Evolutionary conservation across 2,329 filamentous ascomycete genomes (phyloP).

Genomic region (Metarhizium brunneum): DNA sequence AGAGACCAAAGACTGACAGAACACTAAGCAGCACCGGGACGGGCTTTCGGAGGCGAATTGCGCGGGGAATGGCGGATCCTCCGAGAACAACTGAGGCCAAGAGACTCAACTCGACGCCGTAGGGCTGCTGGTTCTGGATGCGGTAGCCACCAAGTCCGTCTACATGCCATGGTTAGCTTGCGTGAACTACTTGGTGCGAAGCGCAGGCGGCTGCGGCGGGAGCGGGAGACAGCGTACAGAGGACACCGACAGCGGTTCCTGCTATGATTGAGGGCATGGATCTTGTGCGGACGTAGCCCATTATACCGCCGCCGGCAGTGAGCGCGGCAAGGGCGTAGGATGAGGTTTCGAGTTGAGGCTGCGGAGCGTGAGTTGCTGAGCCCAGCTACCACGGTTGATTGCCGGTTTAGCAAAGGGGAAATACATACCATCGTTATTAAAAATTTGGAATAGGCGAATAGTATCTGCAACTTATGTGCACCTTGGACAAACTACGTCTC

Average conservation of each 20-base stretch:
- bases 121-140: constrained; percentile 63
- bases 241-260: constrained; percentile 68
- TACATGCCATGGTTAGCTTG: constrained; percentile 15
- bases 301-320: constrained; percentile 78
- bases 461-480: background rate
- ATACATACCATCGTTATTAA: constrained; percentile 2
- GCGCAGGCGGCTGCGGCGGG: background rate
- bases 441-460: background rate
- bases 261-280: constrained; percentile 82
- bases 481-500: background rate
- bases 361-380: background rate
- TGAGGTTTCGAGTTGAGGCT: constrained; percentile 36
- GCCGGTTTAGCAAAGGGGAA: background rate
- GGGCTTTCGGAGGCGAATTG: constrained; percentile 74
- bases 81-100: constrained; percentile 79
- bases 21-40: constrained; percentile 73
- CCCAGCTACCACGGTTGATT: background rate
- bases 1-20: constrained; percentile 68
- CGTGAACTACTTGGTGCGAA: background rate
- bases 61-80: constrained; percentile 77
- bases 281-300: constrained; percentile 75
- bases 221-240: constrained; percentile 37
- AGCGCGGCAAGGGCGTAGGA: constrained; percentile 73
- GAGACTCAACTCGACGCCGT: constrained; percentile 82
- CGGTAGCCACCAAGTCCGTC: constrained; percentile 75